Evolutionary conservation across 495 filamentous ascomycete species (phyloP).

Genomic region (Achaetomiella virescens): DNA sequence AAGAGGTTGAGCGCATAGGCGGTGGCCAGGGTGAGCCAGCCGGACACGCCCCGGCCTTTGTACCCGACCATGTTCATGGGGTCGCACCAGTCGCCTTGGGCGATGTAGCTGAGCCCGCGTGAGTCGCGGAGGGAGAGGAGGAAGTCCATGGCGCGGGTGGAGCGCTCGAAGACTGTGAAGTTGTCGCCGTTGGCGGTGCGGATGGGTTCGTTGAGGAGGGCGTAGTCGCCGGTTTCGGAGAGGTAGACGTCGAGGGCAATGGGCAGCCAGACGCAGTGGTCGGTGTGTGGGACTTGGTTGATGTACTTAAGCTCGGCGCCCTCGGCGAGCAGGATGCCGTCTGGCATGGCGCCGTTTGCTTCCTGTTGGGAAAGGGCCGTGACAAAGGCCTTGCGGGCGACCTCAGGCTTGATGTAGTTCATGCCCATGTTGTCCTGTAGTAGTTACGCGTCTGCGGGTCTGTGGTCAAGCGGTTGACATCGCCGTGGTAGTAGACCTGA

Average conservation of each 20-base stretch:
- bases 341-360: constrained; percentile 49
- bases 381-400: constrained; percentile 43
- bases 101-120: constrained; percentile 51
- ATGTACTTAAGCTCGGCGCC: constrained; percentile 55
- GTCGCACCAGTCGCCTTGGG: constrained; percentile 55
- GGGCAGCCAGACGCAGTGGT: constrained; percentile 54
- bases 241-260: constrained; percentile 49
- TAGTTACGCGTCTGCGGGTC: constrained; percentile 55
- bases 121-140: constrained; percentile 43
- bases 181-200: constrained; percentile 35
- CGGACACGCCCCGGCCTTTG: constrained; percentile 50
- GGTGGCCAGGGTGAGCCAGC: constrained; percentile 51
- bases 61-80: constrained; percentile 57
- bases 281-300: constrained; percentile 53
- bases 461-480: constrained; percentile 52
- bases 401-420: constrained; percentile 49
- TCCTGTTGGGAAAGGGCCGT: constrained; percentile 48
- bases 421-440: constrained; percentile 57
- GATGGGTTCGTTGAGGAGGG: constrained; percentile 40
- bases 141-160: constrained; percentile 51
- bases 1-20: constrained; percentile 46
- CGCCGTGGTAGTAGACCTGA: constrained; percentile 52
- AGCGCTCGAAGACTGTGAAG: constrained; percentile 48
- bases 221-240: constrained; percentile 49
- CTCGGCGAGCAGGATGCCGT: constrained; percentile 48